phyloP scores from a whole-genome alignment of 768 basidiomycete species.

The Boletus patriciae region DNA sequence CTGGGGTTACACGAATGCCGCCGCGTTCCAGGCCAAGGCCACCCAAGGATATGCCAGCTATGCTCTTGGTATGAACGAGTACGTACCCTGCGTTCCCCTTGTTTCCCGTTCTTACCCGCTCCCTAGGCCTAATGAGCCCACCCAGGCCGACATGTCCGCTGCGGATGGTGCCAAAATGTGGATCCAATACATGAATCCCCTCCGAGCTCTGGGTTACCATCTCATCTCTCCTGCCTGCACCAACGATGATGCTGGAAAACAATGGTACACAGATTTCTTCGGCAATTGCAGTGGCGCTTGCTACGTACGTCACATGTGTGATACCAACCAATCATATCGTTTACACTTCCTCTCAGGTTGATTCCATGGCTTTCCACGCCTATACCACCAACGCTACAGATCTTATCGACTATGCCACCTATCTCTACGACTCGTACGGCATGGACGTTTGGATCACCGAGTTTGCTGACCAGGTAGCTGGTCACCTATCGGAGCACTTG shows the following conservation, averaged over 20 bases:
- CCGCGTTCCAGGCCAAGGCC: no score
- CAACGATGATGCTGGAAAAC: slow-evolving; percentile 53
- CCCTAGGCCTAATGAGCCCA: slow-evolving; percentile 62
- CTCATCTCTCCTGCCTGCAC: slow-evolving; percentile 70
- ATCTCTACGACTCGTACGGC: slow-evolving; percentile 46
- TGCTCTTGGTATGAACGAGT: slow-evolving; percentile 78
- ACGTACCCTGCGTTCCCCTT: slow-evolving; percentile 18
- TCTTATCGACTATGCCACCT: slow-evolving; percentile 52
- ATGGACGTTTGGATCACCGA: slow-evolving; percentile 60
- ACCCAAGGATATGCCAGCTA: slow-evolving; percentile 52
- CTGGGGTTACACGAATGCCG: no score
- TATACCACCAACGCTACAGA: slow-evolving; percentile 54
- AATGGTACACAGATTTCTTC: slow-evolving; percentile 67
- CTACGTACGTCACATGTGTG: slow-evolving; percentile 40
- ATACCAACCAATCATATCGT: neutral
- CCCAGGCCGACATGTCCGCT: slow-evolving; percentile 63
- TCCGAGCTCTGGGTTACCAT: slow-evolving; percentile 53
- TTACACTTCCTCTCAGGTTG: slow-evolving; percentile 42
- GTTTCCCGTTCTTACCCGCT: slow-evolving; percentile 1
- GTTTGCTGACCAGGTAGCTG: slow-evolving; percentile 61
- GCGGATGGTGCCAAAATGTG: slow-evolving; percentile 51
- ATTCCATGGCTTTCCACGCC: slow-evolving; percentile 61
- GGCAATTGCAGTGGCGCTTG: slow-evolving; percentile 47
- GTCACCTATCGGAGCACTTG: neutral
- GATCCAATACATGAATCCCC: slow-evolving; percentile 59